Percentiles rank a stretch among this genome's conserved stretches.
Conservation (phyloP, 305 asterid species). For the Fraxinus floribunda region DNA sequence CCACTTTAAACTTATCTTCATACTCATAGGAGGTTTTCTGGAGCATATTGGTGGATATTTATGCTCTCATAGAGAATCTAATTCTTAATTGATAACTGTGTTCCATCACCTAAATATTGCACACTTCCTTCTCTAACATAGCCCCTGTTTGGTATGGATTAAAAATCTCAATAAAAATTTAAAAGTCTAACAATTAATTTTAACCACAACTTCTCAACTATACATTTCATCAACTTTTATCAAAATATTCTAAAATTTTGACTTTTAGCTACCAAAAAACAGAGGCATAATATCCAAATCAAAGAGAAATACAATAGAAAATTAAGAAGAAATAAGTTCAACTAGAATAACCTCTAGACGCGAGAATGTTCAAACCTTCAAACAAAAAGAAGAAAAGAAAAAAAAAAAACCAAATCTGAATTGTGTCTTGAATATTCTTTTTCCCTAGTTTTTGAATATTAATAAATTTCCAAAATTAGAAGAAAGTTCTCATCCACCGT, state of each 20-base stretch:
- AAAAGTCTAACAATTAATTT: background rate
- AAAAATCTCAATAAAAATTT: no score
- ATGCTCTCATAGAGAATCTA: background rate
- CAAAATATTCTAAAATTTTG: no score
- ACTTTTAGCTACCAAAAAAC: background rate
- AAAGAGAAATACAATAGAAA: background rate
- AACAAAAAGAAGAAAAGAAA: background rate
- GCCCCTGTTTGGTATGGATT: no score
- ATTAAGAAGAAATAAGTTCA: background rate
- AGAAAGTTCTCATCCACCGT: background rate
- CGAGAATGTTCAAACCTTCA: background rate
- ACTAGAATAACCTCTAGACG: background rate
- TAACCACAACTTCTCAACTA: background rate
- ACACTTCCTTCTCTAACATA: background rate
- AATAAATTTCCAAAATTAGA: background rate
- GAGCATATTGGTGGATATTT: background rate
- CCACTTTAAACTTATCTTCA: background rate
- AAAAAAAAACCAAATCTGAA: background rate
- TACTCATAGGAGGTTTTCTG: background rate
- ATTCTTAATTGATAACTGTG: background rate
- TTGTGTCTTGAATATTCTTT: background rate
- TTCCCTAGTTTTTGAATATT: background rate
- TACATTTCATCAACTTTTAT: background rate
- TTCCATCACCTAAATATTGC: background rate
- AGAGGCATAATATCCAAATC: background rate